These are phyloP conservation scores for Pichia sp. DNA, from an alignment of 1,139 yeast genomes.

Conservation along the genomic window DNA sequence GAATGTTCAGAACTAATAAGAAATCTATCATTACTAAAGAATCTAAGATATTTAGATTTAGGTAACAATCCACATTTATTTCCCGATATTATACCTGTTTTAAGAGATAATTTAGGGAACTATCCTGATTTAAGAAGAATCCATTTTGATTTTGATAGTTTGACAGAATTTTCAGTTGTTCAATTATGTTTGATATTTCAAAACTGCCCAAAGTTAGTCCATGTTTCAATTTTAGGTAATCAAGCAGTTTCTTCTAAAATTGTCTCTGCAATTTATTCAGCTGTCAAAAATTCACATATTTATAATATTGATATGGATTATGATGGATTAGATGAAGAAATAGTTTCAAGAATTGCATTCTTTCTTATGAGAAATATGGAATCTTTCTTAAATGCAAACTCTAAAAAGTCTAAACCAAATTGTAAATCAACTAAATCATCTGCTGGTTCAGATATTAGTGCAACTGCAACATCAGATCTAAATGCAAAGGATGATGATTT, in stretches of 20 bases:
- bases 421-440: not conserved
- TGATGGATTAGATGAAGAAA: slow-evolving; percentile 60
- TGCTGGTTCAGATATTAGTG: slow-evolving; percentile 8
- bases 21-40: slow-evolving; percentile 45
- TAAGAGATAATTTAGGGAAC: slow-evolving; percentile 58
- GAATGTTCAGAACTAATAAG: slow-evolving; percentile 49
- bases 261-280: slow-evolving; percentile 65
- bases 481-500: slow-evolving; percentile 35
- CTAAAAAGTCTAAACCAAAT: not conserved
- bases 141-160: slow-evolving; percentile 69
- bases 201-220: slow-evolving; percentile 61
- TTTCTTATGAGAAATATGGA: slow-evolving; percentile 84
- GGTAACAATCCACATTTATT: slow-evolving; percentile 68
- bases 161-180: slow-evolving; percentile 56
- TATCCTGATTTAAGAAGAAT: slow-evolving; percentile 61
- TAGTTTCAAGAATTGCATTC: slow-evolving; percentile 72
- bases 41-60: slow-evolving; percentile 67
- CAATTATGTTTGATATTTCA: slow-evolving; percentile 67
- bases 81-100: slow-evolving; percentile 59
- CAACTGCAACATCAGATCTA: slow-evolving; percentile 2
- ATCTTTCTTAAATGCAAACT: slow-evolving; percentile 35
- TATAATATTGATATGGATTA: slow-evolving; percentile 74
- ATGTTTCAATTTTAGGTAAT: slow-evolving; percentile 69
- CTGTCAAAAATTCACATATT: slow-evolving; percentile 65
- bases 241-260: slow-evolving; percentile 47